A percentile compares a stretch with the other conserved stretches of the same genome.
These are phyloP conservation scores for Fusarium nelsonii DNA, from an alignment of 2,329 filamentous ascomycete species.

Conservation along the genomic window DNA sequence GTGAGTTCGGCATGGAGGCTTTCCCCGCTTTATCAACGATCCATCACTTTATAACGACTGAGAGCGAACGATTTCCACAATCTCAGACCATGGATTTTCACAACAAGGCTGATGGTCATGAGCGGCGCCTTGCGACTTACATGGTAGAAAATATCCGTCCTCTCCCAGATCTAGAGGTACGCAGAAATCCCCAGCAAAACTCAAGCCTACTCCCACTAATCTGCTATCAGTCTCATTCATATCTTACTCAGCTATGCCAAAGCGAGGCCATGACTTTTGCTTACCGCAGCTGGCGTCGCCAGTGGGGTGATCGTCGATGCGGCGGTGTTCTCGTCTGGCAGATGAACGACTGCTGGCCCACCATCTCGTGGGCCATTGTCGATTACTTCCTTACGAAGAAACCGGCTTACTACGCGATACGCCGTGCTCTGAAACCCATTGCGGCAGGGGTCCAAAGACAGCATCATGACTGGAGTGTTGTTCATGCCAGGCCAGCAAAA, in stretches of 20 bases:
- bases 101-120: conserved; percentile 85
- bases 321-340: conserved; percentile 77
- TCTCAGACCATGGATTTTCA: conserved; percentile 83
- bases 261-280: conserved; percentile 63
- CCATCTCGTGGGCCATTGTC: background rate
- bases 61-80: conserved; percentile 54
- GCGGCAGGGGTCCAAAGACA: background rate
- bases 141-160: conserved; percentile 77
- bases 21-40: conserved; percentile 67
- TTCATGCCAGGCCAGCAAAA: too few relatives aligned
- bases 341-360: conserved; percentile 69
- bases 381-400: background rate
- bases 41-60: conserved; percentile 59
- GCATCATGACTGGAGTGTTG: conserved; percentile 1
- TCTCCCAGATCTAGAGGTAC: too few relatives aligned
- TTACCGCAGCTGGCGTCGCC: conserved; percentile 69
- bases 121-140: conserved; percentile 79
- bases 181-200: too few relatives aligned
- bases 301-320: conserved; percentile 69
- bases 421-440: background rate
- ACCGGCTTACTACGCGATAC: background rate
- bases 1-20: conserved; percentile 79
- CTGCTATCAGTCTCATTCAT: too few relatives aligned
- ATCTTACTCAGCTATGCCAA: too few relatives aligned
- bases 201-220: too few relatives aligned